phyloP scores from a whole-genome alignment of 768 basidiomycete genomes.

The Russula ochroleuca region DNA sequence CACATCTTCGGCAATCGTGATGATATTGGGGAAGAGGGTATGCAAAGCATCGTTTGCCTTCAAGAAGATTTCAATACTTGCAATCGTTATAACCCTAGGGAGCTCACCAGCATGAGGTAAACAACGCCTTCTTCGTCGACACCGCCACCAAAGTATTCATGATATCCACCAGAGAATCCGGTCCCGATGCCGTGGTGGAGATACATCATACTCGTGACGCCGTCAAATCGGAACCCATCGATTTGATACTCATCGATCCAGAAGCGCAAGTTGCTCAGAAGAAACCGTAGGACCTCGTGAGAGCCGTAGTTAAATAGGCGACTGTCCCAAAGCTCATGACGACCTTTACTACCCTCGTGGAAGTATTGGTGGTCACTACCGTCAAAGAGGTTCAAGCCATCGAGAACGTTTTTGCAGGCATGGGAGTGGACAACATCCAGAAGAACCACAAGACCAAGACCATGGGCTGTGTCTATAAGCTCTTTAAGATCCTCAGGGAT shows the following conservation, averaged over 20 bases:
- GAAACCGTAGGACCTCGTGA: constrained; percentile 92
- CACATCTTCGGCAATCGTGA: constrained; percentile 98
- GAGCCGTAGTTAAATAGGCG: constrained; percentile 94
- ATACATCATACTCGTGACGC: constrained; percentile 99
- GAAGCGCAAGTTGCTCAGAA: constrained; percentile 91
- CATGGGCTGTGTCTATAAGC: constrained; percentile 92
- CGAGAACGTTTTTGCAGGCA: constrained; percentile 95
- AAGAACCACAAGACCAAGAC: constrained; percentile 86
- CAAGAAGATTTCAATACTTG: constrained; percentile 6
- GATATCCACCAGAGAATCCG: constrained; percentile 96
- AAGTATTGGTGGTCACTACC: constrained; percentile 98
- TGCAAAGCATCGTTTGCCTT: constrained; percentile 94
- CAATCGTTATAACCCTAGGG: neutral
- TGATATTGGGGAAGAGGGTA: constrained; percentile 66
- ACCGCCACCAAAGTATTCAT: constrained; percentile 89
- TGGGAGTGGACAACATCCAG: constrained; percentile 98
- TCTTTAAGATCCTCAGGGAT: constrained; percentile 94
- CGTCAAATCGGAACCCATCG: constrained; percentile 98
- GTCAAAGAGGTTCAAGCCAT: constrained; percentile 94
- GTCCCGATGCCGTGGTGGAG: constrained; percentile 95
- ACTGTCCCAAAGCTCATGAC: constrained; percentile 97
- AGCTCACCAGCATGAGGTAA: constrained; percentile 92
- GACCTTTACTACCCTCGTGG: constrained; percentile 86
- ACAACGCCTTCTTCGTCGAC: constrained; percentile 88
- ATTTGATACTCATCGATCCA: constrained; percentile 95